A percentile compares a stretch with the other conserved stretches of the same genome.
phyloP scores from a whole-genome alignment of 1,284 basidiomycete genomes.

The Moesziomyces sp. region DNA sequence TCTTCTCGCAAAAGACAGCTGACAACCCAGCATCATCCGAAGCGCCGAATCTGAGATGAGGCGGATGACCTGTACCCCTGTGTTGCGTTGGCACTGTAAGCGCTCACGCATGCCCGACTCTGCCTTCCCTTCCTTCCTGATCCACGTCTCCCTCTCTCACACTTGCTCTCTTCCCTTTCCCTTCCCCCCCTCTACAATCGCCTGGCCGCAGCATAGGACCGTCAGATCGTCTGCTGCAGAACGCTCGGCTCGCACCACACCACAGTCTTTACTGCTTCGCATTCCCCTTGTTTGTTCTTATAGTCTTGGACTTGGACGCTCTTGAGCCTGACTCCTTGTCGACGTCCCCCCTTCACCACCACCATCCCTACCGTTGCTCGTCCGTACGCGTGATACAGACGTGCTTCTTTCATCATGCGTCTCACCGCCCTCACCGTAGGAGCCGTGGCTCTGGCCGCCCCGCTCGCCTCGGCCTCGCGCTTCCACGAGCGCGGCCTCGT shows the following conservation, averaged over 20 bases:
- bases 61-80: no score
- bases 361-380: background rate
- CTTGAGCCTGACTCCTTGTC: background rate
- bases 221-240: slow-evolving; percentile 8
- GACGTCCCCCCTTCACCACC: background rate
- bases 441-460: slow-evolving; percentile 43
- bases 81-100: background rate
- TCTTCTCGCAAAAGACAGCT: slow-evolving; percentile 7
- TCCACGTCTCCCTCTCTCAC: background rate
- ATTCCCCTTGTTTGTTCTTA: slow-evolving; percentile 5
- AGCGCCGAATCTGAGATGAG: no score
- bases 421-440: slow-evolving; percentile 36
- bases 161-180: background rate
- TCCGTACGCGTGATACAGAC: slow-evolving; percentile 1
- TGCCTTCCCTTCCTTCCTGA: background rate
- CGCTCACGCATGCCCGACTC: slow-evolving; percentile 1
- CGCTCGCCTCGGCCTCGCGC: slow-evolving; percentile 27
- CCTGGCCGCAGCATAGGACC: background rate
- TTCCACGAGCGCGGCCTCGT: slow-evolving; percentile 39
- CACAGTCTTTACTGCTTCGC: slow-evolving; percentile 40
- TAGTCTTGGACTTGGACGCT: background rate
- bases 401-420: slow-evolving; percentile 24
- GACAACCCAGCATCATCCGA: no score
- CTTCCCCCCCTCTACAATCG: background rate
- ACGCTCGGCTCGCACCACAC: slow-evolving; percentile 9